Conservation (phyloP, 1,284 basidiomycete genomes). For the Ceratorhiza oryzae-sativae region DNA sequence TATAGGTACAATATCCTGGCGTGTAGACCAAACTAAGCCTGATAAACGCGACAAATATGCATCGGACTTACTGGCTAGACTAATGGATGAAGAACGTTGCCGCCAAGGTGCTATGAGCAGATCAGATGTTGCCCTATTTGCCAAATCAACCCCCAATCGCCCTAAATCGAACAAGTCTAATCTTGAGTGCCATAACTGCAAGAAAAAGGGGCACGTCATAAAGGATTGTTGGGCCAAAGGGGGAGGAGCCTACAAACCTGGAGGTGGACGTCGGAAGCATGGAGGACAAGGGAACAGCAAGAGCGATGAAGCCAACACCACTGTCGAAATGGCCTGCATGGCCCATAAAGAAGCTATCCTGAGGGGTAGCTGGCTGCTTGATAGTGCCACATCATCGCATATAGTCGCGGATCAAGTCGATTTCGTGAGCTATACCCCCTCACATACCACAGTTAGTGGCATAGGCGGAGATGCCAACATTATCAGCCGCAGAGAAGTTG, state of each 20-base stretch:
- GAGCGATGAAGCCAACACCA: neutral
- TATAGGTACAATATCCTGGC: conserved; percentile 16
- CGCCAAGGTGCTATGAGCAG: neutral
- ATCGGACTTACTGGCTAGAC: neutral
- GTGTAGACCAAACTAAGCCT: neutral
- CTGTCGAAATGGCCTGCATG: conserved; percentile 3
- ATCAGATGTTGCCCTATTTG: neutral
- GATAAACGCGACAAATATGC: neutral
- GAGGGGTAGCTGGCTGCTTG: neutral
- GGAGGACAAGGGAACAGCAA: neutral
- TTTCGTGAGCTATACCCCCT: neutral
- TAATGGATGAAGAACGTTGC: conserved; percentile 16
- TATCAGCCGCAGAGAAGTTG: neutral
- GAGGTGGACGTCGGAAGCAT: neutral
- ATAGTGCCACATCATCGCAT: neutral
- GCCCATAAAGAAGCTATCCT: neutral
- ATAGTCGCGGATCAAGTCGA: neutral
- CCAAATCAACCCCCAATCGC: neutral
- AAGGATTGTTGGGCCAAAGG: neutral
- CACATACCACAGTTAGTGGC: neutral
- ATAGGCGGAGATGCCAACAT: neutral
- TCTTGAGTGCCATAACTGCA: neutral
- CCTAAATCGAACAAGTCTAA: too few species aligned
- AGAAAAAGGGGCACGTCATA: neutral
- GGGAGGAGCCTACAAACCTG: conserved; percentile 13